Evolutionary conservation across 495 filamentous ascomycete genomes (phyloP).

Genomic region (Hypoxylon perforatum): DNA sequence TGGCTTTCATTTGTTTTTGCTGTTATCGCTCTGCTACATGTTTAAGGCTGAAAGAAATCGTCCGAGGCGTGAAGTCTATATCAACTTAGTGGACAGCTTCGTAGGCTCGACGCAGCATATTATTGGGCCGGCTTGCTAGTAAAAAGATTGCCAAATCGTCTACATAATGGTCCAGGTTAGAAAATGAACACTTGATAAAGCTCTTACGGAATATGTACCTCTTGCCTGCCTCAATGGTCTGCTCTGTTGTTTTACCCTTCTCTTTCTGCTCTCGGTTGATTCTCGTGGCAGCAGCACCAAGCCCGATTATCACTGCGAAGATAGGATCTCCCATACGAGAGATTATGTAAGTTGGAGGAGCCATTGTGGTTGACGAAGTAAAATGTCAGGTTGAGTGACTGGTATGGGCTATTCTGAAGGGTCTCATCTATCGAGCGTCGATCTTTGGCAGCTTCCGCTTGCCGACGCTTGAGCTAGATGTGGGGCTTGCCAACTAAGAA

Average conservation of each 20-base stretch:
- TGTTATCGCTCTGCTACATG: no score
- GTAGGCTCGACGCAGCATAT: constrained; percentile 7
- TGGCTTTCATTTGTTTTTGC: no score
- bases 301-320: constrained; percentile 84
- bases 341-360: constrained; percentile 64
- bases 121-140: constrained; percentile 12
- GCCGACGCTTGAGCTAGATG: no score
- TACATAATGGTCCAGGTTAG: constrained; percentile 20
- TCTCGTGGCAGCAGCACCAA: constrained; percentile 69
- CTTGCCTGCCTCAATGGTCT: constrained; percentile 62
- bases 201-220: constrained; percentile 49
- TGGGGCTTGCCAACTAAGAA: no score
- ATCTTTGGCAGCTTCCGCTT: no score
- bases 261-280: constrained; percentile 88
- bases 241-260: constrained; percentile 63
- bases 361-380: constrained; percentile 49
- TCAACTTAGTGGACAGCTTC: not conserved
- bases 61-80: not conserved
- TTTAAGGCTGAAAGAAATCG: no score
- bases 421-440: not conserved
- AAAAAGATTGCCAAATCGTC: constrained; percentile 26
- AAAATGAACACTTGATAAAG: not conserved
- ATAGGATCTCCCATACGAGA: constrained; percentile 83
- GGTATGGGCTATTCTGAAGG: not conserved
- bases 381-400: not conserved